These are phyloP conservation scores for Thalia dealbata DNA, from an alignment of 176 grass and related monocot genomes.

Conservation along the genomic window DNA sequence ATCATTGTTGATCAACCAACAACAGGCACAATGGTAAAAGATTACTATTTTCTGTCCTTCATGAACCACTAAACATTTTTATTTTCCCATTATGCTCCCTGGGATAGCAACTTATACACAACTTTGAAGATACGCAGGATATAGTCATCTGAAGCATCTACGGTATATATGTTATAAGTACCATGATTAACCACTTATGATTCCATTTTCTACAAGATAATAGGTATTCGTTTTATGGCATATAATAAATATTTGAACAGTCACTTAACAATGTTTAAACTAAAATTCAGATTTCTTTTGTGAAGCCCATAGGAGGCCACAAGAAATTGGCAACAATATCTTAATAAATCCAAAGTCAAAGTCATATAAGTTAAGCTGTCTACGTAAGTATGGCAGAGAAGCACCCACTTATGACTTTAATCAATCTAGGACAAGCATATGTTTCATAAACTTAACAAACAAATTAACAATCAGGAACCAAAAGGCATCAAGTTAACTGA, in stretches of 20 bases:
- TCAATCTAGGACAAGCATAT: no score
- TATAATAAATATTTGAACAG: not conserved
- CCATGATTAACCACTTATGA: not conserved
- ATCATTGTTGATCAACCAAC: not conserved
- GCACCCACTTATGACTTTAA: not conserved
- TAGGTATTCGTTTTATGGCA: not conserved
- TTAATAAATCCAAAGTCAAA: no score
- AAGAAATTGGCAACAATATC: no score
- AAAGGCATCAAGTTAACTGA: constrained; percentile 19
- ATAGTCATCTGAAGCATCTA: no score
- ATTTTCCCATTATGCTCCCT: no score
- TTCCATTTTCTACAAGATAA: not conserved
- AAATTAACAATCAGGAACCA: not conserved
- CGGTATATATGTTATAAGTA: no score
- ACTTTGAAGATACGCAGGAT: no score
- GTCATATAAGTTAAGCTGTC: no score
- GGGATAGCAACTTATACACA: no score
- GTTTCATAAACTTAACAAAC: not conserved
- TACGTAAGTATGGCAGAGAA: not conserved
- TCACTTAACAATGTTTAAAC: not conserved
- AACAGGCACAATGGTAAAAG: not conserved
- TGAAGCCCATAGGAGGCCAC: not conserved
- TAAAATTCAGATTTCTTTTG: not conserved
- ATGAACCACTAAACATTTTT: no score
- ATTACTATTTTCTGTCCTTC: no score